These are phyloP conservation scores for Pseudogymnoascus sp. DNA, from an alignment of 2,329 filamentous ascomycete species.

Conservation along the genomic window DNA sequence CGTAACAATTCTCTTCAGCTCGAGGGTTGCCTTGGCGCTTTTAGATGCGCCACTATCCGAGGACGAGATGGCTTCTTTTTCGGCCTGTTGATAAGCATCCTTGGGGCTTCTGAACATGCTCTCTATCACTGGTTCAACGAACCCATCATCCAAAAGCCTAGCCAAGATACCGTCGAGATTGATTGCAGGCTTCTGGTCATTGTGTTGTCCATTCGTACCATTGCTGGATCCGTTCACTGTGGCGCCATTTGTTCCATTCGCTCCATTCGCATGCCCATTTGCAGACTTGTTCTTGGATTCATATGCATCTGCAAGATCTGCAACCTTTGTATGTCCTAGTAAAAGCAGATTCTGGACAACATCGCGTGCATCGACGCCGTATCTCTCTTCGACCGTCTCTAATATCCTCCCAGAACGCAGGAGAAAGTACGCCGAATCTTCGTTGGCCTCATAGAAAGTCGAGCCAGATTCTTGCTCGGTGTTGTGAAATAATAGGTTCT, in stretches of 20 bases:
- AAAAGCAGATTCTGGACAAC: conserved; percentile 68
- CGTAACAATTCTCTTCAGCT: conserved; percentile 49
- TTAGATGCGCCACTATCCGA: conserved; percentile 45
- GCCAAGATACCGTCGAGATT: conserved; percentile 33
- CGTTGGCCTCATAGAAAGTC: conserved; percentile 78
- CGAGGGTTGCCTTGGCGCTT: conserved; percentile 57
- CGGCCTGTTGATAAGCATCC: conserved; percentile 53
- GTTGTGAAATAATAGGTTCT: conserved; percentile 73
- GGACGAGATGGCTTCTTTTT: conserved; percentile 50
- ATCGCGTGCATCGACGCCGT: conserved; percentile 65
- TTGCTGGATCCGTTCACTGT: conserved; percentile 13
- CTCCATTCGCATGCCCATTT: conserved; percentile 25
- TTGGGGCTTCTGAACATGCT: conserved; percentile 51
- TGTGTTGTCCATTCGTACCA: conserved; percentile 18
- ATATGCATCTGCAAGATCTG: conserved; percentile 60
- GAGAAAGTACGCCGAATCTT: conserved; percentile 70
- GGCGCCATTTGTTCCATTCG: conserved; percentile 19
- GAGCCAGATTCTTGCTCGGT: conserved; percentile 51
- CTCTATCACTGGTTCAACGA: conserved; percentile 54
- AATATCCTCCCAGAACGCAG: conserved; percentile 75
- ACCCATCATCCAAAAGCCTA: conserved; percentile 51
- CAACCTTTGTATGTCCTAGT: conserved; percentile 67
- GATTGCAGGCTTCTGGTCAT: conserved; percentile 12
- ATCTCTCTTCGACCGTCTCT: conserved; percentile 62
- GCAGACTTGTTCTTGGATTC: conserved; percentile 19